These are phyloP conservation scores for Trametes gibbosa DNA, from an alignment of 768 basidiomycete species.

Conservation along the genomic window DNA sequence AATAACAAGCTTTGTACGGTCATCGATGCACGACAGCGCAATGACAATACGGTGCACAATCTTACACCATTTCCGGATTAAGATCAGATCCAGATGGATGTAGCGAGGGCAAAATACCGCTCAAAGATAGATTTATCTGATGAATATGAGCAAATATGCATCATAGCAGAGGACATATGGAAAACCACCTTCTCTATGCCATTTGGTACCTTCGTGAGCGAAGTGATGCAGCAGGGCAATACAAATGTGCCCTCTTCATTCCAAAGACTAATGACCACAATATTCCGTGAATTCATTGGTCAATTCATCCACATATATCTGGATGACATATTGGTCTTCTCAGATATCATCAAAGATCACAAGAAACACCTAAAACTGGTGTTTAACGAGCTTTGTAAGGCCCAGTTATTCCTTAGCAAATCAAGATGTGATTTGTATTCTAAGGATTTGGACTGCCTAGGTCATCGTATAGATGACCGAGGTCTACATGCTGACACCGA, in stretches of 20 bases:
- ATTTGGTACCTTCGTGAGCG: slow-evolving; percentile 13
- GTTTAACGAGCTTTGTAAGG: slow-evolving; percentile 28
- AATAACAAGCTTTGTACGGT: slow-evolving; percentile 33
- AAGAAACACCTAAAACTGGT: slow-evolving; percentile 32
- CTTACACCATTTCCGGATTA: too few species aligned
- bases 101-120: slow-evolving; percentile 29
- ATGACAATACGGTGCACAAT: slow-evolving; percentile 18
- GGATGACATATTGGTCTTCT: slow-evolving; percentile 25
- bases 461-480: slow-evolving; percentile 38
- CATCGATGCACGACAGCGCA: slow-evolving; percentile 34
- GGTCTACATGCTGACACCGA: slow-evolving; percentile 37
- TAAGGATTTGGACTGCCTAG: slow-evolving; percentile 34
- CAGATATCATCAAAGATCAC: slow-evolving; percentile 37
- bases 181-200: slow-evolving; percentile 22
- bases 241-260: background rate
- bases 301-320: slow-evolving; percentile 39
- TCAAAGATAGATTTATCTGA: slow-evolving; percentile 39
- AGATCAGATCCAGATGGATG: too few species aligned
- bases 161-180: slow-evolving; percentile 29
- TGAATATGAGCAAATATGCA: slow-evolving; percentile 41
- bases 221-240: background rate
- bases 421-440: slow-evolving; percentile 36
- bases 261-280: slow-evolving; percentile 38
- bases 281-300: slow-evolving; percentile 40
- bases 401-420: slow-evolving; percentile 32